Evolutionary conservation across 495 filamentous ascomycete species (phyloP).

Genomic region (Aspergillus saccharolyticus): DNA sequence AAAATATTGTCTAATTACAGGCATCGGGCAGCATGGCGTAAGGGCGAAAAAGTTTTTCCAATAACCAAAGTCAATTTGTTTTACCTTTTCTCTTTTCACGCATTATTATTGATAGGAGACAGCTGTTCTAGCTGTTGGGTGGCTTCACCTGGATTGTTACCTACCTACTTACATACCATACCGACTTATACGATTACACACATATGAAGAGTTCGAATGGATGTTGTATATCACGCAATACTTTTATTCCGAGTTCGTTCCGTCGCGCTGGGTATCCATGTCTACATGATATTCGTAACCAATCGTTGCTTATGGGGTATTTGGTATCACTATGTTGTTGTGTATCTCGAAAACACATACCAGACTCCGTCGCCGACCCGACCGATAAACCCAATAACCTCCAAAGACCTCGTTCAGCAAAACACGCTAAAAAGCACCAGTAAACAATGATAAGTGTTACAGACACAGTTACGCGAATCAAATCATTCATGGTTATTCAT

Average conservation of each 20-base stretch:
- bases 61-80: conserved; percentile 7
- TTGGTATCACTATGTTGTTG: not conserved
- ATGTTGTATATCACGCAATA: not conserved
- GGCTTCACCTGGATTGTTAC: conserved; percentile 3
- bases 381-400: not conserved
- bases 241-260: too few species aligned
- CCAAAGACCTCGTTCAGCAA: not conserved
- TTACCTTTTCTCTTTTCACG: conserved; percentile 4
- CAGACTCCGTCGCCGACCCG: not conserved
- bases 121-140: conserved; percentile 10
- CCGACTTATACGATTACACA: not conserved
- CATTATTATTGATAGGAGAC: too few species aligned
- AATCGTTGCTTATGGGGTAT: too few species aligned
- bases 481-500: not conserved
- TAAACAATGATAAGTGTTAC: not conserved
- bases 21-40: conserved; percentile 48
- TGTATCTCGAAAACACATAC: not conserved
- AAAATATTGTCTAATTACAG: conserved; percentile 28
- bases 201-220: too few species aligned
- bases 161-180: too few species aligned
- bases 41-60: conserved; percentile 27
- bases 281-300: too few species aligned
- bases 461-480: not conserved
- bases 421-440: not conserved
- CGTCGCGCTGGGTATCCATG: too few species aligned